A percentile compares a stretch with the other conserved stretches of the same genome.
phyloP scores from a whole-genome alignment of 1,284 basidiomycete species.

The Apiotrichum sp. region DNA sequence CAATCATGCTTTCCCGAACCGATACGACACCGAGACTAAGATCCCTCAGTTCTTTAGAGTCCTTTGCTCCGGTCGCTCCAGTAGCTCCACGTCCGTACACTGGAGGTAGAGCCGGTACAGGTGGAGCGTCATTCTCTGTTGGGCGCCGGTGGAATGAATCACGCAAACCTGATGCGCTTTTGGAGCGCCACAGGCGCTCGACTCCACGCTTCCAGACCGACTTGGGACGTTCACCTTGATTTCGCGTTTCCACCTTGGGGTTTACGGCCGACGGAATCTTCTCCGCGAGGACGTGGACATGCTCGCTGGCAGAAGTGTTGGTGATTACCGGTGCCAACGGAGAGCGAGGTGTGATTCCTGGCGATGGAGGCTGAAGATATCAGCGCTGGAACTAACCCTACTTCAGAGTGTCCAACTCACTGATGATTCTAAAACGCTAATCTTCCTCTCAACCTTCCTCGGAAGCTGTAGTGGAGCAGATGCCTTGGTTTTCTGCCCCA shows the following conservation, averaged over 20 bases:
- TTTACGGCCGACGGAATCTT: background rate
- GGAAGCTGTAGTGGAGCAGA: background rate
- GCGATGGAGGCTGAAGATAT: background rate
- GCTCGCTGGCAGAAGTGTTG: background rate
- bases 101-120: slow-evolving; percentile 21
- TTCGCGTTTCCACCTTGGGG: background rate
- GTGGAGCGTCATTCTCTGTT: slow-evolving; percentile 15
- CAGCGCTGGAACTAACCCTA: too few relatives aligned
- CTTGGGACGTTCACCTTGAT: slow-evolving; percentile 8
- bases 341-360: background rate
- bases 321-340: background rate
- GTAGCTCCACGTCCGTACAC: background rate
- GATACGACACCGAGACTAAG: background rate
- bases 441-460: background rate
- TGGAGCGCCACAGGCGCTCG: slow-evolving; percentile 39
- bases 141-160: slow-evolving; percentile 16
- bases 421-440: background rate
- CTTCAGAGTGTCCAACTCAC: background rate
- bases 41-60: too few relatives aligned
- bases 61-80: too few relatives aligned
- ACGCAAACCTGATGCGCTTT: slow-evolving; percentile 30
- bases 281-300: background rate
- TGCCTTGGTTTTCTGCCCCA: background rate
- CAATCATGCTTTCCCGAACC: background rate
- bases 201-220: slow-evolving; percentile 39